These are phyloP conservation scores for Vigna mungo DNA, from an alignment of 306 rosid species.

Conservation along the genomic window DNA sequence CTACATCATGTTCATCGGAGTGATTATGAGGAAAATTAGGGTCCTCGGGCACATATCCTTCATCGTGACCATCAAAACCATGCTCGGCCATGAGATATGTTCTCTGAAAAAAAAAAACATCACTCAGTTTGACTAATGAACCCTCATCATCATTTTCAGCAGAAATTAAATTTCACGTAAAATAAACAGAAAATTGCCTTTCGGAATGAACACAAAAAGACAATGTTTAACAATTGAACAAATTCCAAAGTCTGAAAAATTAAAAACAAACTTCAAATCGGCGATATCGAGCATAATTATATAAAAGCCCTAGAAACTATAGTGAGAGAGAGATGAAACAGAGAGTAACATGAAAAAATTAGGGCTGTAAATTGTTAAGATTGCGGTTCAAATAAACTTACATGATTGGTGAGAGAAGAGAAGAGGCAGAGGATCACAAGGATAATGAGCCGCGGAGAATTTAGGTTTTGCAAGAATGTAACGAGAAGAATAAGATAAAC, in stretches of 20 bases:
- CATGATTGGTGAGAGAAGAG: not conserved
- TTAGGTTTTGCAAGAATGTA: slow-evolving; percentile 40
- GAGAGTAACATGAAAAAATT: not conserved
- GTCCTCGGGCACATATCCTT: slow-evolving; percentile 47
- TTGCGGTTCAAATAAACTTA: slow-evolving; percentile 7
- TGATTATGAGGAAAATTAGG: slow-evolving; percentile 38
- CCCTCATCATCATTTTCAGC: not conserved
- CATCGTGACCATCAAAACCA: slow-evolving; percentile 43
- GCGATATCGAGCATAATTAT: not conserved
- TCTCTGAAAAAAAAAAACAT: slow-evolving; percentile 13
- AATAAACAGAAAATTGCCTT: not conserved
- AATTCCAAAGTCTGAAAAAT: not conserved
- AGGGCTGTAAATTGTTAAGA: not conserved
- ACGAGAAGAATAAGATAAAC: not conserved
- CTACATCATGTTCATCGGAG: slow-evolving; percentile 43
- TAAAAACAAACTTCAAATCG: not conserved
- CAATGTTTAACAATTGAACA: not conserved
- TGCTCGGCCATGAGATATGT: slow-evolving; percentile 42
- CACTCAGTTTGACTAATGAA: slow-evolving; percentile 7
- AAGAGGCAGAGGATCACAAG: not conserved
- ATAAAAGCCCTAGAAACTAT: slow-evolving; percentile 6
- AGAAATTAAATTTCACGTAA: not conserved
- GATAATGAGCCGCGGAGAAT: slow-evolving; percentile 34
- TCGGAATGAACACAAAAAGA: not conserved
- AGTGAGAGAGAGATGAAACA: not conserved